Evolutionary conservation across 148 eudicot species (phyloP), one percentile per base, ranked within the genome.

Genomic region (Rhododendron ovatum): DNA sequence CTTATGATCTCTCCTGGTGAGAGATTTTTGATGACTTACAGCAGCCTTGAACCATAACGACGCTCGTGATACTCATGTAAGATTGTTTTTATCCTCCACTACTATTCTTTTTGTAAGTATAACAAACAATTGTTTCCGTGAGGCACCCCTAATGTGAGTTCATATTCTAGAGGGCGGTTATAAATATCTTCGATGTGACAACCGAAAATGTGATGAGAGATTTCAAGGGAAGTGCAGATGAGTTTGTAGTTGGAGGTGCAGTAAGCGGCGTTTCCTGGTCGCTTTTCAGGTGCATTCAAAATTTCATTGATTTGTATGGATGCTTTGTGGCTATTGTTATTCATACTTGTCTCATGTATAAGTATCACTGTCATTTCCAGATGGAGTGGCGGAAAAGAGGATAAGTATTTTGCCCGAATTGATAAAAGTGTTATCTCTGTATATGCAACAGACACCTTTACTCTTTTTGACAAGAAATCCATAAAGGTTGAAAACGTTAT

Each of bases 381-480:
- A 85, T 96, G 99, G 98, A 91, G 98, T 78, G 99, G 99, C 51
- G 99, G 99, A 85, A 94, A 88, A 86, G 99, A 94, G 13, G 99
- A 96, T 90, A 95, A 94, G 76, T 95, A 95, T 87, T 96, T 96
- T 89, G 98, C 98, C 50, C 87, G 98, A 88, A 91, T 95, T 35
- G 99, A 98, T 22, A 96, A 94, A 87, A 96, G 93, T 87, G 91
- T 90, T 17, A 91, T 96, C 63, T 95, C 95, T 57, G 98, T 95
- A 51, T 96, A 96, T 88, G 98, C 95, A 89, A 93, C 98, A 14
- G 98, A 95, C 89, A 96, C 96, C 7, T 96, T 96, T 57, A 84
- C 88, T 84, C 98, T 96, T 67, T 94, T 95, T 86, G 98, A 95
- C 89, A 96, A 94, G 87, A 96, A 94, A 86, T 93, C 99, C 15